Evolutionary conservation across 805 yeast genomes (phyloP).

Genomic region (Sugiyamaella marilandica): DNA sequence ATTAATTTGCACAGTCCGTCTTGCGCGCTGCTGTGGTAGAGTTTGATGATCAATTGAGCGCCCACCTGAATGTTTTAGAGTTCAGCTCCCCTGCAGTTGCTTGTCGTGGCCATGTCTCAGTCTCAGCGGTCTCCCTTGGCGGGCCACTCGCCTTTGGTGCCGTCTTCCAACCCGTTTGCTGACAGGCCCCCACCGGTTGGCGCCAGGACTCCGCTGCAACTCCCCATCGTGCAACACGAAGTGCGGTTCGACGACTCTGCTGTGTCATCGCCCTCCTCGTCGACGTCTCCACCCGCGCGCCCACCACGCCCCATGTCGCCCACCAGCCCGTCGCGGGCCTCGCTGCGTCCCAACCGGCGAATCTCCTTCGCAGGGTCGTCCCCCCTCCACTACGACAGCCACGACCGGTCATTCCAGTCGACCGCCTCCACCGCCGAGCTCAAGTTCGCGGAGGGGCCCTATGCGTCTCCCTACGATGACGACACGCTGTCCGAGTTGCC

Average conservation of each 20-base stretch:
- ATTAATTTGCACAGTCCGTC: too few species aligned
- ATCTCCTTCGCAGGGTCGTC: constrained; percentile 15
- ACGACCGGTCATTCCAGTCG: neutral
- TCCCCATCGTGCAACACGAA: constrained; percentile 9
- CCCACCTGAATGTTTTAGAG: too few species aligned
- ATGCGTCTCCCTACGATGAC: constrained; percentile 8
- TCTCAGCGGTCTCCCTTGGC: neutral
- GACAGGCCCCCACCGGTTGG: neutral
- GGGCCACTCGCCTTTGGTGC: neutral
- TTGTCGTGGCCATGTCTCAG: constrained; percentile 2
- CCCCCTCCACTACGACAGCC: neutral
- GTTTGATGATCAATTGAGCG: too few species aligned
- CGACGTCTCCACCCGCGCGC: neutral
- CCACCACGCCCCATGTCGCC: constrained; percentile 5
- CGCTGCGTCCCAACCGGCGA: constrained; percentile 8
- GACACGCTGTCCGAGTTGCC: constrained; percentile 3
- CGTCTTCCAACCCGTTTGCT: neutral
- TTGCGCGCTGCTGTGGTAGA: too few species aligned
- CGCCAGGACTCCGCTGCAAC: neutral
- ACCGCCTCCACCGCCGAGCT: neutral
- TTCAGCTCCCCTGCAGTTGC: too few species aligned
- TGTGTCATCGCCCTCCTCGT: neutral
- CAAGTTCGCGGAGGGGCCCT: neutral
- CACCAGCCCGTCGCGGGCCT: constrained; percentile 1
- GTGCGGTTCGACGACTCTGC: neutral